These are phyloP conservation scores for Pseudocercospora eumusae DNA, from an alignment of 2,329 filamentous ascomycete species.

Conservation along the genomic window DNA sequence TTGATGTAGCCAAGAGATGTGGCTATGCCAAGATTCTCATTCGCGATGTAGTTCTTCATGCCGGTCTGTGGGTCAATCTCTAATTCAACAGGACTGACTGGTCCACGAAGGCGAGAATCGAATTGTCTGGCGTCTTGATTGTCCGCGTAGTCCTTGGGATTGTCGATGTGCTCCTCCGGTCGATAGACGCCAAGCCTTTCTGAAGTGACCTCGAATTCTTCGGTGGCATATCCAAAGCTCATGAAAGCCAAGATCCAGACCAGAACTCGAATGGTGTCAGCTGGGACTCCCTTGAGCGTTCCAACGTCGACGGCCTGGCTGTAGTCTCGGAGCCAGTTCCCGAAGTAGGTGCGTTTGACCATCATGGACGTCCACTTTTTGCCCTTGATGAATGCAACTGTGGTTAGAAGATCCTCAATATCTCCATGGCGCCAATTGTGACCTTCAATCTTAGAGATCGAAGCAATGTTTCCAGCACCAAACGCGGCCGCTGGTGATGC, in stretches of 20 bases:
- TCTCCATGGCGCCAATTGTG: conserved; percentile 57
- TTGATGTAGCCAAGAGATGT: conserved; percentile 73
- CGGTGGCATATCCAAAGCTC: conserved; percentile 59
- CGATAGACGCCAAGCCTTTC: conserved; percentile 54
- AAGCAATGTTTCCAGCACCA: conserved; percentile 53
- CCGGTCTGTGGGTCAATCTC: conserved; percentile 61
- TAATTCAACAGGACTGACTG: conserved; percentile 58
- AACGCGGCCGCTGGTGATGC: conserved; percentile 42
- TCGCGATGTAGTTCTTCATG: conserved; percentile 99
- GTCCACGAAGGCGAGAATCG: conserved; percentile 78
- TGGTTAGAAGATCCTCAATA: conserved; percentile 55
- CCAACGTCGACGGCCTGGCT: conserved; percentile 58
- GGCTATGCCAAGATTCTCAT: conserved; percentile 82
- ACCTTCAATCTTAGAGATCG: conserved; percentile 48
- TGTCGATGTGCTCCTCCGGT: conserved; percentile 59
- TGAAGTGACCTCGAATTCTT: conserved; percentile 58
- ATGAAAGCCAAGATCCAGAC: conserved; percentile 59
- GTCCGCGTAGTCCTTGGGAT: conserved; percentile 69
- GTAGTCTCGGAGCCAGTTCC: conserved; percentile 38
- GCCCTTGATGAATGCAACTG: conserved; percentile 42
- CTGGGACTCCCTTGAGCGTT: conserved; percentile 55
- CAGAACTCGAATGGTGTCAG: conserved; percentile 56
- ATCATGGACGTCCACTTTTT: conserved; percentile 64
- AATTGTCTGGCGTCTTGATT: conserved; percentile 79
- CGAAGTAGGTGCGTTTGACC: conserved; percentile 43